A percentile compares a stretch with the other conserved stretches of the same genome.
Evolutionary conservation across 306 rosid genomes (phyloP).

Genomic region (Medicago ruthenica): DNA sequence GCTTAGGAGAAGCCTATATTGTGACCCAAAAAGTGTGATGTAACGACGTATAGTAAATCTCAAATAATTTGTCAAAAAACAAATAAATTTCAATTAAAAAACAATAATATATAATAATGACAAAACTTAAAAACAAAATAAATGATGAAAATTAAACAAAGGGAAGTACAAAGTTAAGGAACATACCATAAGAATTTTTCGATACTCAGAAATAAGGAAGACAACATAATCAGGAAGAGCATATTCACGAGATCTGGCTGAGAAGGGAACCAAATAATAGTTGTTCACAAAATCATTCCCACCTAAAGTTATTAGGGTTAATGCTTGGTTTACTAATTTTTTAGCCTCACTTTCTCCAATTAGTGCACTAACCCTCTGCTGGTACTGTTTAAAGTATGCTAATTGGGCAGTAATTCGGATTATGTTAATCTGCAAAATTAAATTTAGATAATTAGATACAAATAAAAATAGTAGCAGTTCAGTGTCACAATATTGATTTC

Average conservation of each 20-base stretch:
- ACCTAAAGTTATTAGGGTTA: slow-evolving; percentile 74
- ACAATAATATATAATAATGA: no score
- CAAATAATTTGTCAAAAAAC: no score
- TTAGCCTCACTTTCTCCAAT: slow-evolving; percentile 61
- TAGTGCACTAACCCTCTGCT: slow-evolving; percentile 60
- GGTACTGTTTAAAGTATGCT: slow-evolving; percentile 68
- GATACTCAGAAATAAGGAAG: slow-evolving; percentile 77
- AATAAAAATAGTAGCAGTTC: not conserved
- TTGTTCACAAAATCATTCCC: slow-evolving; percentile 94
- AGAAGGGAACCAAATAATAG: slow-evolving; percentile 74
- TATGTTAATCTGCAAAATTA: slow-evolving; percentile 64
- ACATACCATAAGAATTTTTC: slow-evolving; percentile 69
- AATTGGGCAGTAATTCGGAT: slow-evolving; percentile 65
- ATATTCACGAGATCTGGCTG: slow-evolving; percentile 84
- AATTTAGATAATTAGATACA: not conserved
- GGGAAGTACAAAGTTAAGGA: not conserved
- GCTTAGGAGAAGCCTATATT: no score
- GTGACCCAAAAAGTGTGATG: no score
- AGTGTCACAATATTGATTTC: not conserved
- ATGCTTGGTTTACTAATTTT: slow-evolving; percentile 60
- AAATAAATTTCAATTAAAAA: no score
- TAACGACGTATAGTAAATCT: no score
- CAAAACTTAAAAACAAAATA: no score
- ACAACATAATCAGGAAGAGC: slow-evolving; percentile 78
- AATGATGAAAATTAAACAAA: not conserved